Evolutionary conservation across 1,284 basidiomycete species (phyloP).

Genomic region (Papiliotrema laurentii): DNA sequence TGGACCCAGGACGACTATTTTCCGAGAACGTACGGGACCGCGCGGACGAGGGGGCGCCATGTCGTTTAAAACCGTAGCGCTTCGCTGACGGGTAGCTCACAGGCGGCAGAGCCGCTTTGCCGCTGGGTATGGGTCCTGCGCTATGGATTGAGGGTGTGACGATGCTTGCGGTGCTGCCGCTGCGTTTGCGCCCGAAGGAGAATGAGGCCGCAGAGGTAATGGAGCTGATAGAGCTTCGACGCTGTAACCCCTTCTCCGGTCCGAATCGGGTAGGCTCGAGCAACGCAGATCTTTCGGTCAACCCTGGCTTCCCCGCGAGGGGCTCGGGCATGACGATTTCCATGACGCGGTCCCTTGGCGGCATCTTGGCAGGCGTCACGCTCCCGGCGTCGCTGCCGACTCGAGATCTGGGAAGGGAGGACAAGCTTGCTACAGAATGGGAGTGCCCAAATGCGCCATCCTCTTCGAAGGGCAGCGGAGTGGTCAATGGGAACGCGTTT

Average conservation of each 20-base stretch:
- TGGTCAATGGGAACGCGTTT: conserved; percentile 32
- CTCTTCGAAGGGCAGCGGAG: conserved; percentile 45
- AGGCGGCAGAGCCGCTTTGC: conserved; percentile 37
- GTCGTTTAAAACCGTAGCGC: conserved; percentile 43
- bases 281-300: too few relatives aligned
- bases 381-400: conserved; percentile 26
- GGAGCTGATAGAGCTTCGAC: conserved; percentile 38
- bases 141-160: neutral
- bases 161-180: conserved; percentile 21
- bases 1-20: conserved; percentile 40
- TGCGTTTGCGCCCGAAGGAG: conserved; percentile 32
- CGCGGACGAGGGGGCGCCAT: conserved; percentile 22
- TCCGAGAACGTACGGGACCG: conserved; percentile 29
- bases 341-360: conserved; percentile 37
- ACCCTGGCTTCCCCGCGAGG: conserved; percentile 25
- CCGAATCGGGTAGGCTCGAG: conserved; percentile 2
- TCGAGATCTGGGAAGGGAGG: conserved; percentile 13
- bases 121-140: conserved; percentile 24
- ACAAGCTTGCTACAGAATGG: conserved; percentile 25
- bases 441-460: conserved; percentile 27
- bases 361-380: conserved; percentile 24
- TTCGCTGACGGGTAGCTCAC: conserved; percentile 46
- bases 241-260: conserved; percentile 12
- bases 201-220: conserved; percentile 29
- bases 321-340: conserved; percentile 49